phyloP scores from a whole-genome alignment of 2,329 filamentous ascomycete species.

The Ophiostoma triangulosporum region DNA sequence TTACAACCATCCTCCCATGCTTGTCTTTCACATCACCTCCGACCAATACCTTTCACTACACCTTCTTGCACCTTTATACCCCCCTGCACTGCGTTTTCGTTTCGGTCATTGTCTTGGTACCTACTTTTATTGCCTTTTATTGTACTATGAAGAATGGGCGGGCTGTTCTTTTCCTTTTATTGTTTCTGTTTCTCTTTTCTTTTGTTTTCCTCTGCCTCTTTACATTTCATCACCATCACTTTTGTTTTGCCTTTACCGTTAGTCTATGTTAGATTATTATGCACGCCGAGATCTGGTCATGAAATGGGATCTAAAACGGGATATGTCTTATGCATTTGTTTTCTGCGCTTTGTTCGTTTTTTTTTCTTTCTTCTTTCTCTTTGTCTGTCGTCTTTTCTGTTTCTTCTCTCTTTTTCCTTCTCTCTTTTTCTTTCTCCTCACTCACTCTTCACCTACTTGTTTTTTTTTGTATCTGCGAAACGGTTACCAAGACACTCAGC shows the following conservation, averaged over 20 bases:
- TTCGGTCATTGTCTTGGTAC: background rate
- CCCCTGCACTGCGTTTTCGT: slow-evolving; percentile 3
- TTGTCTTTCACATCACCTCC: no score
- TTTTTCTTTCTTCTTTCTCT: background rate
- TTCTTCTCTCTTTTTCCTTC: background rate
- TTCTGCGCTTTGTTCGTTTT: background rate
- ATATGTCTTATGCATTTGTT: background rate
- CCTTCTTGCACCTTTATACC: slow-evolving; percentile 6
- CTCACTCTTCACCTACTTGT: background rate
- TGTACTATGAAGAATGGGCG: background rate
- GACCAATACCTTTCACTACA: background rate
- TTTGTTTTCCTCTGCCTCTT: background rate
- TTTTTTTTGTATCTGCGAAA: background rate
- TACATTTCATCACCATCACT: background rate
- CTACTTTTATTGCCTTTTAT: background rate
- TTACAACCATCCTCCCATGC: no score
- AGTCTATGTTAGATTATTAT: background rate
- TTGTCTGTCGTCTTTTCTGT: background rate
- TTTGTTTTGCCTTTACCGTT: background rate
- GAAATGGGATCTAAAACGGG: background rate
- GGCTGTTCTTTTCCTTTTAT: background rate
- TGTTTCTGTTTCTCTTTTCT: background rate
- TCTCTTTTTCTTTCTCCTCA: background rate
- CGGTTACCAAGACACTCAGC: background rate
- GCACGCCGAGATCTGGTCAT: background rate